Percentiles rank a stretch among this genome's conserved stretches.
These are phyloP conservation scores for Talaromyces sp. DNA, from an alignment of 2,329 filamentous ascomycete genomes.

Conservation along the genomic window DNA sequence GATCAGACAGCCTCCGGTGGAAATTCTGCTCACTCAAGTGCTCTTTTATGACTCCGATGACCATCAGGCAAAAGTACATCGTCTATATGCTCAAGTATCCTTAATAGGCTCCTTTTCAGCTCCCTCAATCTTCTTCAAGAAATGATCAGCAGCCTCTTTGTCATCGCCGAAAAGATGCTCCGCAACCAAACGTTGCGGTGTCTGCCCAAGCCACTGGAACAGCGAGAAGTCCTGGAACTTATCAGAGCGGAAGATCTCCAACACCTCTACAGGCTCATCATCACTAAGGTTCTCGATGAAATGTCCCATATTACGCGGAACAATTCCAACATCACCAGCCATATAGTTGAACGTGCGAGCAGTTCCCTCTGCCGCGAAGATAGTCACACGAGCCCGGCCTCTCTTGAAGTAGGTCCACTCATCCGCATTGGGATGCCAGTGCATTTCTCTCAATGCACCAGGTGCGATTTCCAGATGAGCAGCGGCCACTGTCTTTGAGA, in stretches of 20 bases:
- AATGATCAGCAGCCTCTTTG: slow-evolving; percentile 51
- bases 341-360: slow-evolving; percentile 75
- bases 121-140: slow-evolving; percentile 63
- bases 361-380: slow-evolving; percentile 70
- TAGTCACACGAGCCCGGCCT: slow-evolving; percentile 72
- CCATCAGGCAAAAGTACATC: too few relatives aligned
- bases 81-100: slow-evolving; percentile 7
- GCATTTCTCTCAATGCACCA: slow-evolving; percentile 73
- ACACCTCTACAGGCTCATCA: slow-evolving; percentile 71
- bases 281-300: slow-evolving; percentile 78
- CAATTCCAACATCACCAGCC: slow-evolving; percentile 73
- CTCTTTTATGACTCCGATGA: too few relatives aligned
- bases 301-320: slow-evolving; percentile 75
- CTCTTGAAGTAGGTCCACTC: slow-evolving; percentile 78
- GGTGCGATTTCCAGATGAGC: slow-evolving; percentile 67
- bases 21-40: too few relatives aligned
- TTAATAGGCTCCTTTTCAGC: slow-evolving; percentile 52
- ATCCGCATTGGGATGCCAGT: slow-evolving; percentile 78
- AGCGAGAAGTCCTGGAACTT: slow-evolving; percentile 73
- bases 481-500: slow-evolving; percentile 72
- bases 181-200: slow-evolving; percentile 53
- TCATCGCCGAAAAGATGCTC: slow-evolving; percentile 3
- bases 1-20: too few relatives aligned
- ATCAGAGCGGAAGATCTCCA: slow-evolving; percentile 72
- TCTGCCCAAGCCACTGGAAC: slow-evolving; percentile 76